Evolutionary conservation across 768 basidiomycete species (phyloP), one percentile per base, ranked within the genome.

Genomic region (Boletus patriciae): DNA sequence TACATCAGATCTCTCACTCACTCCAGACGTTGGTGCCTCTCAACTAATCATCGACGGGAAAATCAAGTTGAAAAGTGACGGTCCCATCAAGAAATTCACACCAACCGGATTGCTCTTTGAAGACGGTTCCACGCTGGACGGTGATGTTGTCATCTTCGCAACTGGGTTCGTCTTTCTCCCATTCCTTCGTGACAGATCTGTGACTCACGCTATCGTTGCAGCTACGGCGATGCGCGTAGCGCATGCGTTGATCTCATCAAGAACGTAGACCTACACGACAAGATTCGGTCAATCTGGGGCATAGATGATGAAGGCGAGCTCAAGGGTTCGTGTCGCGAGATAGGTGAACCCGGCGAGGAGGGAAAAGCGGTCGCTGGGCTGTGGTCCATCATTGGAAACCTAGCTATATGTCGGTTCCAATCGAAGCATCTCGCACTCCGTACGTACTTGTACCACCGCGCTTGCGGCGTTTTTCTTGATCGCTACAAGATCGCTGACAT

Each of bases 341-440:
- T 82, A 33, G 85, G 84, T 25, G 64, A 80, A 19, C 73, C 57
- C 1, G 15, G 45, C 23, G 50, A 62, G 34, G 53, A 66, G 3
- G 62, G 55, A 0, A 44, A 62, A 12, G 52, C 46, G 33, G 31
- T 67, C 10, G 58, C 58, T 41, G 71, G 70, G 16, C 55, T 85
- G 38, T 88, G 85, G 83, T 77, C 70, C 57, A 81, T 83, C 77
- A 75, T 84, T 70, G 86, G 87, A 13, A 86, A 86, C 63, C 67
- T 89, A 10, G 83, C 83, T 0, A 59, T 83, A 59, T 82, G 80
- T 55, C 77, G 87, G 0, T 88, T 87, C 77, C 78, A 86, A 68
- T 88, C 87, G 6, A 86, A 81, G 55, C 84, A 84, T 62, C 49
- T 88, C 37, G 86, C 84, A 0, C 73, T 87, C 46, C 85, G 85